Conservation (phyloP, 2,329 filamentous ascomycete species). For the Fusarium sp. region DNA sequence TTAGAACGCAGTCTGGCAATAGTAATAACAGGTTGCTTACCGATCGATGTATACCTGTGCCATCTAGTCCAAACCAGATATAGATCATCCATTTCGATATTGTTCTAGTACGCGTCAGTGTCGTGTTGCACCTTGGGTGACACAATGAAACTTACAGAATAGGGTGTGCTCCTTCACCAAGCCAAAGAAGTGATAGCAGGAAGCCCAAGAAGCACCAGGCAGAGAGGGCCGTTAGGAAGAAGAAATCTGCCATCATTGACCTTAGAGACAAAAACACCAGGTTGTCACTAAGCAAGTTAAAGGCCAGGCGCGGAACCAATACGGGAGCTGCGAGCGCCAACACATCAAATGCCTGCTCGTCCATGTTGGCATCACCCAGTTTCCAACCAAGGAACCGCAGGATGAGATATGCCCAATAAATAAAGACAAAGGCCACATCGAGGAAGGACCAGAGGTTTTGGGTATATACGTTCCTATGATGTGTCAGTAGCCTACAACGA, state of each 20-base stretch:
- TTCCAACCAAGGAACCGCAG: constrained; percentile 74
- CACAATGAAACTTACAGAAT: constrained; percentile 59
- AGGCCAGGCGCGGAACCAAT: constrained; percentile 80
- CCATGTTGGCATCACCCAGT: constrained; percentile 58
- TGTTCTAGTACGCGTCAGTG: constrained; percentile 56
- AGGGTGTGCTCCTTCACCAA: constrained; percentile 72
- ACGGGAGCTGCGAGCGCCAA: constrained; percentile 84
- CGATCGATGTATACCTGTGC: constrained; percentile 69
- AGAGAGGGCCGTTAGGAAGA: constrained; percentile 78
- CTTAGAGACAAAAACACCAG: constrained; percentile 83
- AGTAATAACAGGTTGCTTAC: constrained; percentile 48
- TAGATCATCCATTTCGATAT: constrained; percentile 93
- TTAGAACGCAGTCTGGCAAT: constrained; percentile 5
- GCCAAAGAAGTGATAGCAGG: constrained; percentile 81
- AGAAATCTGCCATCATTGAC: constrained; percentile 88
- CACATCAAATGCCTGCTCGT: constrained; percentile 78
- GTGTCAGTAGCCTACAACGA: neutral
- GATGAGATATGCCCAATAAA: constrained; percentile 76
- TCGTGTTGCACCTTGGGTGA: neutral
- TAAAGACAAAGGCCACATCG: constrained; percentile 79
- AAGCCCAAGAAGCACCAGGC: constrained; percentile 89
- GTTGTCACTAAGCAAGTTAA: constrained; percentile 85
- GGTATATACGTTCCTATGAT: constrained; percentile 78
- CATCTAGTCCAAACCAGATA: constrained; percentile 92
- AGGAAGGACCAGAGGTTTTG: constrained; percentile 92